These are phyloP conservation scores for Thalassiosira livingstoniorum DNA, from an alignment of 352 stramenopile genomes.

Conservation along the genomic window DNA sequence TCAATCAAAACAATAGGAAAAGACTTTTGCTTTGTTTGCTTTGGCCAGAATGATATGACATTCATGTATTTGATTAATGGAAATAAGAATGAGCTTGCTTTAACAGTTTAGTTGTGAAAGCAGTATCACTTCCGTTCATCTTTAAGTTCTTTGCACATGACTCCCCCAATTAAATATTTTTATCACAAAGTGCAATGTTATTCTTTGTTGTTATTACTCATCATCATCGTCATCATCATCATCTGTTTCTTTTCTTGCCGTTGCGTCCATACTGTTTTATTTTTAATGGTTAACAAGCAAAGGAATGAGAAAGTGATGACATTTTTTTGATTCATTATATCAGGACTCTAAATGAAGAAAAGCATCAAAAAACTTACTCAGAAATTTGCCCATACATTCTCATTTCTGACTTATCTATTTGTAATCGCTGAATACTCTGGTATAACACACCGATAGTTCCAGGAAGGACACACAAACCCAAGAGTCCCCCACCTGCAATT, in stretches of 20 bases:
- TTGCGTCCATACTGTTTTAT: slow-evolving; percentile 65
- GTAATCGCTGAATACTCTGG: slow-evolving; percentile 47
- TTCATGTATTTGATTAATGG: too few species aligned
- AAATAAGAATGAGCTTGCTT: too few species aligned
- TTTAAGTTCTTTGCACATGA: too few species aligned
- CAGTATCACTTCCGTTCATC: too few species aligned
- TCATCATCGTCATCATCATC: slow-evolving; percentile 72
- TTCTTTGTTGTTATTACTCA: slow-evolving; percentile 69
- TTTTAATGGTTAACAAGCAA: background rate
- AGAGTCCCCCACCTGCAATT: slow-evolving; percentile 23
- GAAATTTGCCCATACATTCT: slow-evolving; percentile 66
- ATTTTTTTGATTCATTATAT: background rate
- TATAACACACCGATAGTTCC: slow-evolving; percentile 46
- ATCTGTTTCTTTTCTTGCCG: slow-evolving; percentile 61
- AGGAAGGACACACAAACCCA: slow-evolving; percentile 39
- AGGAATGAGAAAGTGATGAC: slow-evolving; percentile 8
- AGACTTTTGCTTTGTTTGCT: too few species aligned
- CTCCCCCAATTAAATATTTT: too few species aligned
- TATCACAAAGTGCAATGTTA: too few species aligned
- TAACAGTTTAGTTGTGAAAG: too few species aligned
- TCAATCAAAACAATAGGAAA: too few species aligned
- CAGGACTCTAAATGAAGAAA: background rate
- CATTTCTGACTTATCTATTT: slow-evolving; percentile 57
- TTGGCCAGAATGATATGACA: too few species aligned
- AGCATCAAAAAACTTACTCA: slow-evolving; percentile 28